A percentile compares a stretch with the other conserved stretches of the same genome.
Conservation (phyloP, 106 monocot genomes). For the Cymbidium sinense region DNA sequence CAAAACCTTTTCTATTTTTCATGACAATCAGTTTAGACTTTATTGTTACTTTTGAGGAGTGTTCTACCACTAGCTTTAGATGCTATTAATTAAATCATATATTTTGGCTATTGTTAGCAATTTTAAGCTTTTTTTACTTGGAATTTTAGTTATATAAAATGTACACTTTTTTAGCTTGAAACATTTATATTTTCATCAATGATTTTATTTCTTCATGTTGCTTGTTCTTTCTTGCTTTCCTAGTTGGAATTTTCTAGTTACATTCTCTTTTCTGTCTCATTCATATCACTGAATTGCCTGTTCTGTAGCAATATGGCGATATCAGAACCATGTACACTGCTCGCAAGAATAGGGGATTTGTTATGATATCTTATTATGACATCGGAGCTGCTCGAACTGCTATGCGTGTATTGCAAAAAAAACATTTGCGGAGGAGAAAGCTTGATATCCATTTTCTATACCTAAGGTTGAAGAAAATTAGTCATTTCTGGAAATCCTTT, state of each 20-base stretch:
- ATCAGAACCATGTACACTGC: constrained; percentile 69
- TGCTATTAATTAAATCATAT: not conserved
- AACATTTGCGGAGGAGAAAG: constrained; percentile 59
- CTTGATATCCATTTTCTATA: constrained; percentile 84
- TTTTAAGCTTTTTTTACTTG: not conserved
- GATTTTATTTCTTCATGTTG: not conserved
- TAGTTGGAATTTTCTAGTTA: not conserved
- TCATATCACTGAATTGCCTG: not conserved
- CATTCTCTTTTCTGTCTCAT: not conserved
- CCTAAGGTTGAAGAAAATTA: constrained; percentile 51
- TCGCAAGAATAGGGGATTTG: constrained; percentile 77
- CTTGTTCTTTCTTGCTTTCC: not conserved
- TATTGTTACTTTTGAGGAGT: not conserved
- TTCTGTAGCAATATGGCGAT: constrained; percentile 69
- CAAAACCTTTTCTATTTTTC: not conserved
- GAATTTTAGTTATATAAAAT: not conserved
- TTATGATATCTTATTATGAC: constrained; percentile 88
- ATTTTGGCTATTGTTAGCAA: not conserved
- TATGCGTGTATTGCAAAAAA: constrained; percentile 75
- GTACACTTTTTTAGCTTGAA: not conserved
- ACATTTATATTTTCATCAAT: not conserved
- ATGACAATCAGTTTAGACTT: not conserved
- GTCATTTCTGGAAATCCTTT: no score
- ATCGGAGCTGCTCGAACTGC: constrained; percentile 69
- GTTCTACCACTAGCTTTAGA: not conserved